Evolutionary conservation across 139 green algal species (phyloP).

Genomic region (Eudorina sp.): DNA sequence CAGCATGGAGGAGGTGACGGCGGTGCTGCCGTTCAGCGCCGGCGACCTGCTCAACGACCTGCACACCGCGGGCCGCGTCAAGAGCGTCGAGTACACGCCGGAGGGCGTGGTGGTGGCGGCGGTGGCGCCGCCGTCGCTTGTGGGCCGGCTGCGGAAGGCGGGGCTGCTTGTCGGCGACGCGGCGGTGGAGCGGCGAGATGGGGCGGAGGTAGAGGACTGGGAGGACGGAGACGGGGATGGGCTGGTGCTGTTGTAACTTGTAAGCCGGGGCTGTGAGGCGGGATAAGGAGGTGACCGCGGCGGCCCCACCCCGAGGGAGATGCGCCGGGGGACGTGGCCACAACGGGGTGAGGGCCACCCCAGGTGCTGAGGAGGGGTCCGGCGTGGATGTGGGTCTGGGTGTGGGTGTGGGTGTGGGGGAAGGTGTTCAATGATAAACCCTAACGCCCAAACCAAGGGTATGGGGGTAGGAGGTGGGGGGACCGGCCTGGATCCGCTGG

Average conservation of each 20-base stretch:
- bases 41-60: slow-evolving; percentile 59
- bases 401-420: neutral
- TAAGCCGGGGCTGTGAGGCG: neutral
- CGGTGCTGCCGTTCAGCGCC: slow-evolving; percentile 53
- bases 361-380: too few relatives aligned
- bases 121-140: slow-evolving; percentile 8
- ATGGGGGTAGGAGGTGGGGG: too few relatives aligned
- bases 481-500: too few relatives aligned
- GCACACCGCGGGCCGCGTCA: slow-evolving; percentile 26
- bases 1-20: slow-evolving; percentile 60
- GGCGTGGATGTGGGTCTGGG: neutral
- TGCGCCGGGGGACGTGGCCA: too few relatives aligned
- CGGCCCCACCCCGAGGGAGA: too few relatives aligned
- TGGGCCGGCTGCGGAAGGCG: neutral
- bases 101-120: slow-evolving; percentile 32
- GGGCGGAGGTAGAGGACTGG: neutral
- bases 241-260: neutral
- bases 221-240: neutral
- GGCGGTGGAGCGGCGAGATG: neutral
- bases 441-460: too few relatives aligned
- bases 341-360: too few relatives aligned
- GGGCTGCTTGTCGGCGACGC: neutral
- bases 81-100: slow-evolving; percentile 1
- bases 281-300: too few relatives aligned
- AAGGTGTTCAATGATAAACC: too few relatives aligned